These are phyloP conservation scores for Pleurotus citrinopileatus DNA, from an alignment of 768 basidiomycete species.

Conservation along the genomic window DNA sequence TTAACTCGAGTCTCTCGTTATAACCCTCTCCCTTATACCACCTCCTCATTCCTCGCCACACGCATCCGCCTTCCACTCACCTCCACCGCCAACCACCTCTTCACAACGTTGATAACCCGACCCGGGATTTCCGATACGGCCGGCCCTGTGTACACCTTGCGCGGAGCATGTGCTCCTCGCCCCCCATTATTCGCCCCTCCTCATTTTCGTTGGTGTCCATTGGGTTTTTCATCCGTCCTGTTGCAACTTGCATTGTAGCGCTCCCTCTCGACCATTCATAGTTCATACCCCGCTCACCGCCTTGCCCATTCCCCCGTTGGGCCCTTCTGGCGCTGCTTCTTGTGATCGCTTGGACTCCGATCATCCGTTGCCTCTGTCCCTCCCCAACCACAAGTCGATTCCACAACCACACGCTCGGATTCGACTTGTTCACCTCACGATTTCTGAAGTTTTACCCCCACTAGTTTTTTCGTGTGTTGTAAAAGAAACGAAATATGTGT, in stretches of 20 bases:
- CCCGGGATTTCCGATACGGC: conserved; percentile 10
- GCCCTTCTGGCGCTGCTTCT: conserved; percentile 4
- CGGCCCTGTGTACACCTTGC: conserved; percentile 8
- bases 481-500: too few relatives aligned
- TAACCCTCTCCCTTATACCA: background rate
- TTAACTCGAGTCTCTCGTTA: conserved; percentile 1
- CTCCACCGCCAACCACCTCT: background rate
- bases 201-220: background rate
- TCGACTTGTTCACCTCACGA: too few relatives aligned
- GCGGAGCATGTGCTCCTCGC: background rate
- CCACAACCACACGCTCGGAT: too few relatives aligned
- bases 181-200: background rate
- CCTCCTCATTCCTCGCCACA: background rate
- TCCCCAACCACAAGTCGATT: too few relatives aligned
- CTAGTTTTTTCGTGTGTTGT: too few relatives aligned
- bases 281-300: conserved; percentile 6
- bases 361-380: background rate
- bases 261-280: background rate
- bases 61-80: background rate
- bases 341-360: background rate
- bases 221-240: background rate
- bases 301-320: too few relatives aligned
- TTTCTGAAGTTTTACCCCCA: too few relatives aligned
- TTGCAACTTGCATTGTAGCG: background rate
- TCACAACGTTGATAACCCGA: background rate